Evolutionary conservation across 2,329 filamentous ascomycete genomes (phyloP), one percentile per base, ranked within the genome.

Genomic region (Lachnellula subtilissima): DNA sequence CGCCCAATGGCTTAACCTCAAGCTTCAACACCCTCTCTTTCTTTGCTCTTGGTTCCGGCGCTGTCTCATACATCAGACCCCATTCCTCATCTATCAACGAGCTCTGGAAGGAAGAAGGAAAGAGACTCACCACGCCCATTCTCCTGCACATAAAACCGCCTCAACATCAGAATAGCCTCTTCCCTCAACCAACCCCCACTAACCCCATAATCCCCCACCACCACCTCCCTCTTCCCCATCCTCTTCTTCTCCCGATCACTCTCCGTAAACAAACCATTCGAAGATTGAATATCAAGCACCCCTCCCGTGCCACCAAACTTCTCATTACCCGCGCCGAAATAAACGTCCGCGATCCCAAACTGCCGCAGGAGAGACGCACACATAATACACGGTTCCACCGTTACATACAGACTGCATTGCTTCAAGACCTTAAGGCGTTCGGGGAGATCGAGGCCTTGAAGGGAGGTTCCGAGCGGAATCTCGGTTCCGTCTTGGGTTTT

Each of bases 311-410:
- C 94, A 7, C 94, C 94, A 75, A 99, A 99, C 56, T 95, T 89
- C 75, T 99, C 94, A 71, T 99, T 99, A 65, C 89, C 84, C 57
- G 92, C 96, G 4, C 94, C 95, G 72, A 94, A 99, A 72, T 93
- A 97, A 35, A 99, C 94, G 63, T 87, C 88, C 60, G 88, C 84
- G 72, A 99, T 91, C 14, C 85, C 83, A 62, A 95, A 87, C 73
- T 99, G 95, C 51, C 91, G 85, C 50, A 99, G 80, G 52, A 95
- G 84, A 6, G 91, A 95, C 12, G 94, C 94, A 70, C 94, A 99
- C 94, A 99, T 99, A 75, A 99, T 91, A 72, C 94, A 99, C 4
- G 94, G 94, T 74, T 99, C 95, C 53, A 99, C 93, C 0, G 94
- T 99, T 49, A 99, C 94, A 72, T 99, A 99, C 51, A 99, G 83